Conservation (phyloP, 805 yeast species). For the Clavispora asparagi region DNA sequence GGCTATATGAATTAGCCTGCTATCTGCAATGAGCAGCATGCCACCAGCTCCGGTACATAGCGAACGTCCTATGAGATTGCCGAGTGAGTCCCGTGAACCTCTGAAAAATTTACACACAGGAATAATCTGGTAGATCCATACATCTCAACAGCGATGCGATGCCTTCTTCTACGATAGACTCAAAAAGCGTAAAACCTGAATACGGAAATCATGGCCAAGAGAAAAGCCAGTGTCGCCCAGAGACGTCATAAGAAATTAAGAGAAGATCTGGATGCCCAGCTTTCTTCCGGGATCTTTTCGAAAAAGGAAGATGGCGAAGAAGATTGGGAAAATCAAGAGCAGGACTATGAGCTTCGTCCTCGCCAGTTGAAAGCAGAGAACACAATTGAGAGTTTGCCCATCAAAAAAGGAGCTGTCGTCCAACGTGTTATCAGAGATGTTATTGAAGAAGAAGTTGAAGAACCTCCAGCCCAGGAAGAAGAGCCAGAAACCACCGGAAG, state of each 20-base stretch:
- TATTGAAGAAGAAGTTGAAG: slow-evolving; percentile 18
- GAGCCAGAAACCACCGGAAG: slow-evolving; percentile 11
- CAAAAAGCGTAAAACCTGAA: background rate
- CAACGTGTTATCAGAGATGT: slow-evolving; percentile 52
- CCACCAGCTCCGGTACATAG: too few species aligned
- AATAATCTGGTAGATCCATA: background rate
- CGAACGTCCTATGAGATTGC: too few species aligned
- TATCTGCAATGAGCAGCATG: too few species aligned
- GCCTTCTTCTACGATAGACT: background rate
- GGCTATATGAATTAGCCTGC: too few species aligned
- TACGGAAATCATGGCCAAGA: slow-evolving; percentile 8
- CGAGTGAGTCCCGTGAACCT: too few species aligned
- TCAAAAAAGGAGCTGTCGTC: slow-evolving; percentile 66
- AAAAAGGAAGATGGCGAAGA: slow-evolving; percentile 14
- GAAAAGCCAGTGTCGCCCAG: slow-evolving; percentile 6
- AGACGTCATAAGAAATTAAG: slow-evolving; percentile 24
- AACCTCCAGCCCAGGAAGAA: slow-evolving; percentile 10
- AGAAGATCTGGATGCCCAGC: slow-evolving; percentile 38
- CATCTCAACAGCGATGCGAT: background rate
- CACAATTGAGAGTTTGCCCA: slow-evolving; percentile 70
- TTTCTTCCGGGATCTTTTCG: slow-evolving; percentile 31
- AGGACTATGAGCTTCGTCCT: slow-evolving; percentile 72
- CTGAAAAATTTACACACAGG: background rate
- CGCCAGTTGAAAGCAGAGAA: slow-evolving; percentile 45
- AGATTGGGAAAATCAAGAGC: slow-evolving; percentile 70